These are phyloP conservation scores for Capsella rubella DNA, from an alignment of 441 rosid genomes.

Conservation along the genomic window DNA sequence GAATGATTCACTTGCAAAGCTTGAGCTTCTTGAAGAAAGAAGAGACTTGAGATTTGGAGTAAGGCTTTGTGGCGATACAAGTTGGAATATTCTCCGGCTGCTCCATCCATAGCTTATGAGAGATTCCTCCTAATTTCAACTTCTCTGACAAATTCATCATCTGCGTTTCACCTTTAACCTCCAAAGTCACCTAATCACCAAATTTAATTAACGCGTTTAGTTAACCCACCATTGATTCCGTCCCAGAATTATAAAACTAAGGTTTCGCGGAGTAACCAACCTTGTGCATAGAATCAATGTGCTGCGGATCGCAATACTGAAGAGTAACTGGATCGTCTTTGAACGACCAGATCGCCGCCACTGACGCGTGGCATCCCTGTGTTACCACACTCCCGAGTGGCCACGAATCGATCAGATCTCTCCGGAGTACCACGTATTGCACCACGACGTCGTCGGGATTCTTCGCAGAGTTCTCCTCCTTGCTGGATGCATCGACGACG, in stretches of 20 bases:
- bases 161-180: conserved; percentile 89
- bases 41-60: conserved; percentile 69
- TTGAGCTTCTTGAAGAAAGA: conserved; percentile 78
- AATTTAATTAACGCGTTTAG: background rate
- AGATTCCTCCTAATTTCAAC: conserved; percentile 68
- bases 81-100: conserved; percentile 93
- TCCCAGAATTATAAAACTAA: background rate
- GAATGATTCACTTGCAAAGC: conserved; percentile 73
- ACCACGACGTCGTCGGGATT: conserved; percentile 60
- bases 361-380: conserved; percentile 95
- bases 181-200: conserved; percentile 73
- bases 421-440: conserved; percentile 88
- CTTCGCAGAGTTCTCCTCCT: conserved; percentile 39
- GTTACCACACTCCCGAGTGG: conserved; percentile 92
- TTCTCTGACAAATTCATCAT: conserved; percentile 78
- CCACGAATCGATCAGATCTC: conserved; percentile 91
- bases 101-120: conserved; percentile 84
- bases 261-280: conserved; percentile 35
- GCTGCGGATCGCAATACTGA: conserved; percentile 70
- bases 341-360: conserved; percentile 76
- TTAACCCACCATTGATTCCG: conserved; percentile 6
- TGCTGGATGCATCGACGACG: conserved; percentile 26
- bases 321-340: conserved; percentile 72
- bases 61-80: conserved; percentile 89
- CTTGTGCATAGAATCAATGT: conserved; percentile 85